phyloP scores from a whole-genome alignment of 1,284 basidiomycete species.

The Takashimella tepidaria region DNA sequence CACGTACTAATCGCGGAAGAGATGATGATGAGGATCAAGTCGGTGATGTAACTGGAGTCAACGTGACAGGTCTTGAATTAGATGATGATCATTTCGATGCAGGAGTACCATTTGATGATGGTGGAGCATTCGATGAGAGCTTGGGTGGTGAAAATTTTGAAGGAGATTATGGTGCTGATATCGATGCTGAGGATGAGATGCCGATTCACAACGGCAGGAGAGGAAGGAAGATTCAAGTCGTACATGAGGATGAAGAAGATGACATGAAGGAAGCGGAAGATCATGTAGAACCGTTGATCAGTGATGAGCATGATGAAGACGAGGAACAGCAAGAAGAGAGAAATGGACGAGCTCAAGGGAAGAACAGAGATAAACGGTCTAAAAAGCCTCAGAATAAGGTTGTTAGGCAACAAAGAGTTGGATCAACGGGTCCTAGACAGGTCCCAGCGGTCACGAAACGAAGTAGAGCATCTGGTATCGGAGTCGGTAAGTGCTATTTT shows the following conservation, averaged over 20 bases:
- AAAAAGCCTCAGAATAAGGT: constrained; percentile 11
- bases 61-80: not conserved
- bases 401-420: constrained; percentile 7
- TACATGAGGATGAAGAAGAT: constrained; percentile 2
- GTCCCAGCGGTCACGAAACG: not conserved
- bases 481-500: not conserved
- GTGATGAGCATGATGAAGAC: constrained; percentile 5
- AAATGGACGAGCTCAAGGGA: constrained; percentile 3
- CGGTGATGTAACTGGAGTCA: not conserved
- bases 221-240: constrained; percentile 5
- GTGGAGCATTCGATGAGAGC: not conserved
- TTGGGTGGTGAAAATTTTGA: constrained; percentile 8
- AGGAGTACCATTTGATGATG: constrained; percentile 8
- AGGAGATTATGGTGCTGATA: constrained; percentile 3
- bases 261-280: constrained; percentile 1
- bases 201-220: constrained; percentile 1
- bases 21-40: constrained; percentile 25
- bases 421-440: not conserved
- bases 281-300: constrained; percentile 5
- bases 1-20: constrained; percentile 25
- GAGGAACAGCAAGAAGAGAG: constrained; percentile 5
- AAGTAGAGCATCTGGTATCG: not conserved
- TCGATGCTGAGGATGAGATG: constrained; percentile 7
- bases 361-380: constrained; percentile 3
- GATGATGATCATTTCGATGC: constrained; percentile 5